Evolutionary conservation across 495 filamentous ascomycete species (phyloP), one percentile per base, ranked within the genome.

Genomic region (Daldinia loculata): DNA sequence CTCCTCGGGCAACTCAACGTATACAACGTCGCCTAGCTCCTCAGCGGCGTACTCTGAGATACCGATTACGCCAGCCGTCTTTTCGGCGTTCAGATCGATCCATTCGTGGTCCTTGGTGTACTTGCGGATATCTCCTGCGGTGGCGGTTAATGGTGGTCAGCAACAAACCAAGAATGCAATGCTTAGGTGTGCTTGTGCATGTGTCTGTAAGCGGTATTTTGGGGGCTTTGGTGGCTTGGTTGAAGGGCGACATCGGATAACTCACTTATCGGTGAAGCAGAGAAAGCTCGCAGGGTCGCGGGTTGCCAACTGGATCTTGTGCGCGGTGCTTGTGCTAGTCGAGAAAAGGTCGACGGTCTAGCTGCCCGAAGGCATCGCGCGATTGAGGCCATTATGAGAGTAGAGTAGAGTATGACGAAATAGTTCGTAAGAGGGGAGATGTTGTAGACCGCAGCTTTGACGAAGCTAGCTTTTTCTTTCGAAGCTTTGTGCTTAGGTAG

Each of bases 101-200:
- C 96, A 99, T 84, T 99, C 95, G 84, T 99, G 95, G 74, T 97
- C 96, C 79, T 92, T 89, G 73, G 96, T 98, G 86, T 96, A 99
- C 77, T 91, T 93, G 85, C 95, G 95, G 73, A 90, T 83, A 70
- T 80, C 79, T 71, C 80, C 85, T 88, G 61, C 14, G 6, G 17
- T 57, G 19, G 14, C 53, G 43, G 68, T 26, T 26, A 36, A n/a
- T 22, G 41, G 24, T 58, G 17, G 67, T 75, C 39, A 72, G 70
- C 39, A 14, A 1, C 11, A 11, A n/a, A 29, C n/a, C 60, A 32
- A 39, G 22, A 15, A 32, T 36, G 50, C 24, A 51, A 48, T 48
- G 41, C 17, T 22, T 45, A 45, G 41, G 41, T 19, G 17, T 45
- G 41, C 9, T 4, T 7, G 19, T 48, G 43, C 9, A 29, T 6